Evolutionary conservation across 2,329 filamentous ascomycete genomes (phyloP).

Genomic region (Paracoccidioides lutzii): DNA sequence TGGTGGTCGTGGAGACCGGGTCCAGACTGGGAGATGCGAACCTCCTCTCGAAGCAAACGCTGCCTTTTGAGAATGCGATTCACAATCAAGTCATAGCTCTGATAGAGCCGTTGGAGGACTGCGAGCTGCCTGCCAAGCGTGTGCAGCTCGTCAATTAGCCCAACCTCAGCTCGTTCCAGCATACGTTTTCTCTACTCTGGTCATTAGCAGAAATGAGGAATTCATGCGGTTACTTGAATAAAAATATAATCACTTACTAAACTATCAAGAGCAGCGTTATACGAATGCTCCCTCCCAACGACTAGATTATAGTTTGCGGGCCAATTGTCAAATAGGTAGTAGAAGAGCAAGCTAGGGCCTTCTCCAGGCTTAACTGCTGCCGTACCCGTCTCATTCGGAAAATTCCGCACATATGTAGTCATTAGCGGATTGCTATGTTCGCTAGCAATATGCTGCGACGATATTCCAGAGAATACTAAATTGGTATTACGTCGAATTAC

Average conservation of each 20-base stretch:
- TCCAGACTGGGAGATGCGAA: slow-evolving; percentile 14
- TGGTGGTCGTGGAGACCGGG: slow-evolving; percentile 10
- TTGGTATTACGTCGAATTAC: slow-evolving; percentile 44
- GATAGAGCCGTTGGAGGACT: slow-evolving; percentile 49
- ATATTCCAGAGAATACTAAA: slow-evolving; percentile 50
- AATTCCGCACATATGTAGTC: slow-evolving; percentile 33
- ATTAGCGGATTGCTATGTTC: slow-evolving; percentile 39
- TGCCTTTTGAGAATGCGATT: slow-evolving; percentile 46
- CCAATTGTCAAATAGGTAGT: slow-evolving; percentile 58
- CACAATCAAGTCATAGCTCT: slow-evolving; percentile 49
- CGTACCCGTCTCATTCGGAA: slow-evolving; percentile 19
- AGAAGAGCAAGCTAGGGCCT: slow-evolving; percentile 49
- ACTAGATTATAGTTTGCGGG: slow-evolving; percentile 49
- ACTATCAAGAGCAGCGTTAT: slow-evolving; percentile 36
- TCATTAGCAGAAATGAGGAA: background rate
- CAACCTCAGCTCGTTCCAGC: slow-evolving; percentile 38
- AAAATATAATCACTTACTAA: slow-evolving; percentile 28
- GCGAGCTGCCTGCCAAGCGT: slow-evolving; percentile 48
- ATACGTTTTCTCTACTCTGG: slow-evolving; percentile 38
- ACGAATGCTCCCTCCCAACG: slow-evolving; percentile 42
- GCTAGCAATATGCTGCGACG: slow-evolving; percentile 36
- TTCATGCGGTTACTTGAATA: background rate
- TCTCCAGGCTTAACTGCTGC: slow-evolving; percentile 34
- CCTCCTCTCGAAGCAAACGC: slow-evolving; percentile 26
- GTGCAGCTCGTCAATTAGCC: slow-evolving; percentile 41